A percentile compares a stretch with the other conserved stretches of the same genome.
These are phyloP conservation scores for Carex parvula DNA, from an alignment of 176 grass and related monocot genomes.

Conservation along the genomic window DNA sequence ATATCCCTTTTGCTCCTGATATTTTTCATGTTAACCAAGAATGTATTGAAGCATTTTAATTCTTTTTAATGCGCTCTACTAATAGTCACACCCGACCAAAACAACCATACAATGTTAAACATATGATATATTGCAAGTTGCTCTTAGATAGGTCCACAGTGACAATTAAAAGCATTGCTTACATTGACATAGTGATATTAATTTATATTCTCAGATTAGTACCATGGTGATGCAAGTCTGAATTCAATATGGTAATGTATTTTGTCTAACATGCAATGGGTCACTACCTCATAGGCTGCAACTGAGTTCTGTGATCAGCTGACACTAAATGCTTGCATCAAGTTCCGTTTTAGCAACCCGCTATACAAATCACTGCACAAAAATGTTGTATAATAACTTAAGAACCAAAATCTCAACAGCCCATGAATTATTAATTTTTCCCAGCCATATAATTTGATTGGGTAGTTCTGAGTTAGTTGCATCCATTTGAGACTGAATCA, in stretches of 20 bases:
- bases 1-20: background rate
- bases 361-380: background rate
- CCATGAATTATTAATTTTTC: background rate
- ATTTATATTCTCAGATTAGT: background rate
- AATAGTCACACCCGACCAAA: slow-evolving; percentile 19
- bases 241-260: background rate
- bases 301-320: background rate
- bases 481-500: slow-evolving; percentile 21
- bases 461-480: slow-evolving; percentile 17
- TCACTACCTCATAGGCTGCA: background rate
- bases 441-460: background rate
- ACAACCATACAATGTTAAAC: slow-evolving; percentile 12
- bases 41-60: background rate
- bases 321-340: background rate
- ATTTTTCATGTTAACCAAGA: background rate
- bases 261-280: background rate
- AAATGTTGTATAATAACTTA: background rate
- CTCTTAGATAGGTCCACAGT: background rate
- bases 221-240: background rate
- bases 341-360: background rate
- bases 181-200: background rate
- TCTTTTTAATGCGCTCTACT: background rate
- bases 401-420: slow-evolving; percentile 6
- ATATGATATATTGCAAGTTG: slow-evolving; percentile 6
- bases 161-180: slow-evolving; percentile 3